Evolutionary conservation across 192 early-diverging fungal genomes (phyloP).

Genomic region (Gaertneriomyces semiglobifer): DNA sequence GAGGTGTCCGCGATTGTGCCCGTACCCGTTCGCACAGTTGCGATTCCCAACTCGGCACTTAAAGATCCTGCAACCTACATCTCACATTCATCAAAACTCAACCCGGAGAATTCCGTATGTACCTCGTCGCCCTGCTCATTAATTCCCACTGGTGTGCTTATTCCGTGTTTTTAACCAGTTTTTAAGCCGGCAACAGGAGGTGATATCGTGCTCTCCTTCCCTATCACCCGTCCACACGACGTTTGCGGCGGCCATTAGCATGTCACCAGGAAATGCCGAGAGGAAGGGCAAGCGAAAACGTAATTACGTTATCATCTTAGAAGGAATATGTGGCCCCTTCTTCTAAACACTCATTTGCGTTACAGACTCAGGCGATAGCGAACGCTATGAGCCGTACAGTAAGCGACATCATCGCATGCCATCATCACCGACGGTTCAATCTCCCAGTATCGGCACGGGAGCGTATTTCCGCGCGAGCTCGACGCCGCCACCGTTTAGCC

Average conservation of each 20-base stretch:
- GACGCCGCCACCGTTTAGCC: conserved; percentile 20
- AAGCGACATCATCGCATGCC: conserved; percentile 31
- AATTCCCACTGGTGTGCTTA: neutral
- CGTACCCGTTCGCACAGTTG: conserved; percentile 28
- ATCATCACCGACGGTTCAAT: conserved; percentile 25
- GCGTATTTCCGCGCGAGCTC: conserved; percentile 1
- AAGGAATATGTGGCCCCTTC: neutral
- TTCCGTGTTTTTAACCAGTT: neutral
- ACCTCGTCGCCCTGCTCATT: neutral
- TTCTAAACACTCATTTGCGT: neutral
- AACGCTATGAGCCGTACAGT: conserved; percentile 44
- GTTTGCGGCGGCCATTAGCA: conserved; percentile 14
- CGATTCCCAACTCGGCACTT: conserved; percentile 32
- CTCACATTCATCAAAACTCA: conserved; percentile 37
- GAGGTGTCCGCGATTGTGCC: neutral
- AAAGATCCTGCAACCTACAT: conserved; percentile 44
- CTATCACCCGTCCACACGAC: conserved; percentile 35
- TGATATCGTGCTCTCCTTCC: conserved; percentile 28
- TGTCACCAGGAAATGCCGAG: conserved; percentile 15
- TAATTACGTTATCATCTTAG: conserved; percentile 3
- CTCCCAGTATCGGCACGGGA: conserved; percentile 3
- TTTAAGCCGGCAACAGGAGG: conserved; percentile 14
- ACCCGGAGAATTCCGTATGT: conserved; percentile 39
- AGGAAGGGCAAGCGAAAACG: conserved; percentile 40
- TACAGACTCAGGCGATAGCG: conserved; percentile 21